Conservation (phyloP, 2,329 filamentous ascomycete genomes). For the Fusarium xyrophilum region DNA sequence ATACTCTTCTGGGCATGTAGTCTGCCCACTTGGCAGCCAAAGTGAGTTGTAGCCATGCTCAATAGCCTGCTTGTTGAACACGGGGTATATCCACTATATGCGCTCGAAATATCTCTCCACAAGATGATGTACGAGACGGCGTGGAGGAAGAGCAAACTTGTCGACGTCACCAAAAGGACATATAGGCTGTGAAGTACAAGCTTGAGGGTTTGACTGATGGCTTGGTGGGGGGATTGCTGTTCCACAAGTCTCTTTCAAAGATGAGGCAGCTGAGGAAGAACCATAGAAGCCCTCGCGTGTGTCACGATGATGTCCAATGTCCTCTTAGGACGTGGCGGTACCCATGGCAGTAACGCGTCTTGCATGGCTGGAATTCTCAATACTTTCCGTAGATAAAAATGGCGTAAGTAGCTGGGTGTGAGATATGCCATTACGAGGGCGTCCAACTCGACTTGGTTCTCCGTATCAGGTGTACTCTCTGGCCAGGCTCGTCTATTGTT, state of each 20-base stretch:
- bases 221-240: neutral
- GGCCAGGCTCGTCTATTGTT: neutral
- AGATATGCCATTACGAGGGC: neutral
- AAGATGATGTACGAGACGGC: neutral
- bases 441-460: neutral
- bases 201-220: rapidly evolving
- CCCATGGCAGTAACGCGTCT: neutral
- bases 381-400: neutral
- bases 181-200: neutral
- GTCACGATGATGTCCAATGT: neutral
- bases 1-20: neutral
- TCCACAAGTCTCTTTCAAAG: neutral
- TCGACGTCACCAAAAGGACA: neutral
- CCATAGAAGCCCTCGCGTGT: neutral
- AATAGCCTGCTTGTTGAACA: neutral
- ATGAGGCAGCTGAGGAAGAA: neutral
- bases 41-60: neutral
- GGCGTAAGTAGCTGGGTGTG: neutral
- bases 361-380: neutral
- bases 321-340: neutral
- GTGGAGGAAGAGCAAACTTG: neutral
- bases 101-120: neutral
- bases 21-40: neutral
- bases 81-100: neutral
- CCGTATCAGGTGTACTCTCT: neutral